Base-by-base conservation (phyloP, 352 stramenopile genomes). In the Phytophthora quininea region DNA sequence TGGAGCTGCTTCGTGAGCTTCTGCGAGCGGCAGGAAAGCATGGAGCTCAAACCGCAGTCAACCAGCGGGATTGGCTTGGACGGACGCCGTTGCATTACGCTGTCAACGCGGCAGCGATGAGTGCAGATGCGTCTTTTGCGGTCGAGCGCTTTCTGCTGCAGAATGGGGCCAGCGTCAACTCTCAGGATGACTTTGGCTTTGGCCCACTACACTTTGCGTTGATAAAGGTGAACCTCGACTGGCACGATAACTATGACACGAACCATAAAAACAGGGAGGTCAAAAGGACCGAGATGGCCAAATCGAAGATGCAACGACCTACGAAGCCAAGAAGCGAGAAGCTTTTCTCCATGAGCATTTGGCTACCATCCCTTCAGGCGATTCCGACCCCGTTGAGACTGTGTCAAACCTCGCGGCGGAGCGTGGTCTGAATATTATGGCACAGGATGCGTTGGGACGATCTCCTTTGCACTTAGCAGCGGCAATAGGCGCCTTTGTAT, bases 401-500 rank as follows among this genome's bases (percentile, higher is more conserved):
- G 79, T 93, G 4, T 90, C 84, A 4, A 93, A 91, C 54, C 61
- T 94, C 12, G 74, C 73, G 3, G 74, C 80, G 9, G 82, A 88
- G 32, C 69, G 54, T 14, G 78, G 76, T 2, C 69, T 91, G 38
- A 62, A 86, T 14, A 31, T 89, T 1, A 61, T 61, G 3, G 24
- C 43, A 3, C 60, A 80, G 51, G 87, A 95, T 33, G 48, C 66
- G 0, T 61, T 93, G 1, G 84, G 84, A 1, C 78, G 87, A 4
- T 88, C 83, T 2, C 69, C 82, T 2, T 49, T 95, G 32, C 84
- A 95, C 58, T 57, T 93, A 9, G 82, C 80, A 30, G 84, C 83
- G n/a, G 84, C 82, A 1, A 95, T 82, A 2, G 84, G 87, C 10
- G 87, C 87, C 0, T 90, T 95, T 52, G 84, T 95, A 12, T 91